Base-by-base conservation (phyloP, 805 yeast species). In the Limtongozyma cylindracea region DNA sequence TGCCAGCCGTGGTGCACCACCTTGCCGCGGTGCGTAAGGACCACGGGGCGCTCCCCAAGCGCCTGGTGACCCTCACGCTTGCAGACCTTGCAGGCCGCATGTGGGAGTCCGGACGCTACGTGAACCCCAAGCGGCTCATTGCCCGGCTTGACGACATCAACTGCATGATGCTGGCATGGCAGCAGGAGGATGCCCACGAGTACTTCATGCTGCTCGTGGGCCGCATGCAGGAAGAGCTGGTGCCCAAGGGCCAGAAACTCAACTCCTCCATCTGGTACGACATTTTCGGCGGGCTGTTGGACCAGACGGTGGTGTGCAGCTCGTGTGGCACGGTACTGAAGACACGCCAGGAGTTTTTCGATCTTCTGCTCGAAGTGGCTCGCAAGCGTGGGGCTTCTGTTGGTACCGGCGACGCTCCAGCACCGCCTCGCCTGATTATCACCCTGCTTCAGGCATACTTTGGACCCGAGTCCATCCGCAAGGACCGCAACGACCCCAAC, bases 171-270 rank as follows among this genome's bases (percentile, higher is more conserved):
- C 67, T 80, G 20, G 88, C 70, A 41, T 82, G 93, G 93, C 82
- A 78, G 44, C 98, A 88, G 43, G 96, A 88, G 44, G 98, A 88
- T 45, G 73, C 93, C 1, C 98, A 88, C 45, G 98, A 88, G 45
- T 88, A 82, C 47, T 77, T 72, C 41, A 82, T 82, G 95, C 76
- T 92, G 8, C 50, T 82, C 28, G 58, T 82, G 56, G 64, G 84
- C 6, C 49, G 94, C 23, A 47, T 82, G 23, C 96, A 82, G 45
- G 95, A 82, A 38, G 95, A 82, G 39, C 60, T 77, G 8, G 78
- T 88, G 1, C 96, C 96, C 17, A 70, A 62, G 37, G 94, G 93
- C n/a, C 57, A 51, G 21, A 82, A 82, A 38, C 50, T 82, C 35
- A 73, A 72, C 31, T 57, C 69, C 30, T 71, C 91, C 25, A 67